A percentile compares a stretch with the other conserved stretches of the same genome.
Evolutionary conservation across 2,329 filamentous ascomycete genomes (phyloP).

Genomic region (Alternaria incomplexa): DNA sequence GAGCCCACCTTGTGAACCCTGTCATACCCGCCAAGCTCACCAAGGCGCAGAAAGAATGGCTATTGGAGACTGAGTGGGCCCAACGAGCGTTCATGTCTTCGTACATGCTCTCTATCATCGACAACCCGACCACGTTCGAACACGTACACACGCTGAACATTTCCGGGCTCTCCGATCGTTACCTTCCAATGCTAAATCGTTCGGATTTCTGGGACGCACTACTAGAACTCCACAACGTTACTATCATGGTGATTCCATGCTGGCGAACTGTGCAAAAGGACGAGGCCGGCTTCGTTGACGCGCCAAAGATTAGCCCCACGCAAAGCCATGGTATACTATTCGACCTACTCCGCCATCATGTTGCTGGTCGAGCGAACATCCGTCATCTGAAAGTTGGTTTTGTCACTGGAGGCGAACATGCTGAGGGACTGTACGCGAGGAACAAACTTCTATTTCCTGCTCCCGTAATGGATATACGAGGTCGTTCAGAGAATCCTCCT

Average conservation of each 20-base stretch:
- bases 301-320: constrained; percentile 58
- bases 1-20: constrained; percentile 33
- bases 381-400: constrained; percentile 69
- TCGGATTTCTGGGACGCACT: constrained; percentile 68
- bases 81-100: constrained; percentile 72
- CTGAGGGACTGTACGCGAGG: constrained; percentile 65
- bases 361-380: constrained; percentile 59
- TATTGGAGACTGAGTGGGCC: constrained; percentile 72
- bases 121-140: constrained; percentile 62
- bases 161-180: constrained; percentile 67
- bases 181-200: constrained; percentile 63
- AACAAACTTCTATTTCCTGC: constrained; percentile 69
- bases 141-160: constrained; percentile 66
- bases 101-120: constrained; percentile 68
- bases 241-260: constrained; percentile 68
- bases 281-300: constrained; percentile 59
- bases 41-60: constrained; percentile 69
- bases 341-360: constrained; percentile 58
- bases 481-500: constrained; percentile 4
- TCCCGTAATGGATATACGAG: constrained; percentile 53
- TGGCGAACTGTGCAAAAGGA: constrained; percentile 67
- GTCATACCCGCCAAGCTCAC: constrained; percentile 65
- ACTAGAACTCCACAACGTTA: constrained; percentile 60
- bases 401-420: constrained; percentile 71
- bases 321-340: constrained; percentile 60